A percentile compares a stretch with the other conserved stretches of the same genome.
Evolutionary conservation across 2,329 filamentous ascomycete species (phyloP).

Genomic region (Cadophora sp.): DNA sequence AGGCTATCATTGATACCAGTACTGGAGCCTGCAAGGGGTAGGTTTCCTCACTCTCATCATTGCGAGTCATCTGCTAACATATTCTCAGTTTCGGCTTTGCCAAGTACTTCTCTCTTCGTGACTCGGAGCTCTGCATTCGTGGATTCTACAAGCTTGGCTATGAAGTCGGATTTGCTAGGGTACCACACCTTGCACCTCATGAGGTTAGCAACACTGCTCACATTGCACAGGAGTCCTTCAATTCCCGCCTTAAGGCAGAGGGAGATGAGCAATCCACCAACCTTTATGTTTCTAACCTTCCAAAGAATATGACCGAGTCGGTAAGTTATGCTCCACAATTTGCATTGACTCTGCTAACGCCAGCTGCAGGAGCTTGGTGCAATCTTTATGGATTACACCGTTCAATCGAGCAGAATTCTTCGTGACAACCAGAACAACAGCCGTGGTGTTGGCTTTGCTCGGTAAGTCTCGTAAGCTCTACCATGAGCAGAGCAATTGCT

Average conservation of each 20-base stretch:
- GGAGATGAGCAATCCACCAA: conserved; percentile 91
- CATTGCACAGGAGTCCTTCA: conserved; percentile 85
- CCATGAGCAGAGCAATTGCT: conserved; percentile 14
- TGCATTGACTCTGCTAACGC: conserved; percentile 35
- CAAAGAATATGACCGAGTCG: conserved; percentile 88
- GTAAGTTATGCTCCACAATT: conserved; percentile 57
- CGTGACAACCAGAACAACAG: conserved; percentile 91
- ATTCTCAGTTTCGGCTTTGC: conserved; percentile 87
- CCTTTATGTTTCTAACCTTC: conserved; percentile 96
- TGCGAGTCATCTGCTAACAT: conserved; percentile 7
- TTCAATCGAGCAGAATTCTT: conserved; percentile 93
- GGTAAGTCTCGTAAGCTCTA: conserved; percentile 62
- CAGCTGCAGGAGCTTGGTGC: conserved; percentile 71
- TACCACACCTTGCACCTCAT: conserved; percentile 51
- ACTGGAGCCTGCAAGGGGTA: conserved; percentile 97
- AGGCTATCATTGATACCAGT: conserved; percentile 96
- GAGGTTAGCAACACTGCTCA: conserved; percentile 35
- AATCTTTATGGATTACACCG: conserved; percentile 81
- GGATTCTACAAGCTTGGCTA: conserved; percentile 95
- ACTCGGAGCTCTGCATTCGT: conserved; percentile 95
- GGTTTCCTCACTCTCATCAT: conserved; percentile 41
- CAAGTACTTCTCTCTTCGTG: conserved; percentile 85
- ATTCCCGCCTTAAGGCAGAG: conserved; percentile 95
- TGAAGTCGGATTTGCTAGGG: conserved; percentile 95
- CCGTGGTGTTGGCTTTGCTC: conserved; percentile 95